These are phyloP conservation scores for Fusarium chuoi DNA, from an alignment of 2,329 filamentous ascomycete species.

Conservation along the genomic window DNA sequence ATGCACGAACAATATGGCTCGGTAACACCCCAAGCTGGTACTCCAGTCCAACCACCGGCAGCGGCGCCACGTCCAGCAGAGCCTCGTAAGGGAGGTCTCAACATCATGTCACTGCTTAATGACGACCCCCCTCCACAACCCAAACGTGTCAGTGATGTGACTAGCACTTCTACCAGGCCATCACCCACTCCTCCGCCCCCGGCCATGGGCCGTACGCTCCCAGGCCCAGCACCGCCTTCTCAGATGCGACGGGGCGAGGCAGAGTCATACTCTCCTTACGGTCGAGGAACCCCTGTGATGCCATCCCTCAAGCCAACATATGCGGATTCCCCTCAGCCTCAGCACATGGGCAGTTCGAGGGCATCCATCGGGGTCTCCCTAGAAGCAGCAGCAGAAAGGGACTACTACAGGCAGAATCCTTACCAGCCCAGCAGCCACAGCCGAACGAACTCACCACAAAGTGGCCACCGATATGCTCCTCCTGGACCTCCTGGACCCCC, in stretches of 20 bases:
- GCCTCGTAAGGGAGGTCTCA: constrained; percentile 69
- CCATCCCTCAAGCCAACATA: constrained; percentile 65
- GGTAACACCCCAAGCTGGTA: constrained; percentile 42
- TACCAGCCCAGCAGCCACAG: constrained; percentile 51
- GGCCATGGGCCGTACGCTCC: constrained; percentile 54
- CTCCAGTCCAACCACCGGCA: constrained; percentile 49
- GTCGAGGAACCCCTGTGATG: constrained; percentile 58
- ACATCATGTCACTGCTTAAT: constrained; percentile 71
- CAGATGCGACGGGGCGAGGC: constrained; percentile 59
- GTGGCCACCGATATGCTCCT: constrained; percentile 58
- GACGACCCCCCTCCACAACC: constrained; percentile 64
- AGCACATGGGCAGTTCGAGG: constrained; percentile 59
- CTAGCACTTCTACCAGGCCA: constrained; percentile 51
- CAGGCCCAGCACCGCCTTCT: constrained; percentile 52
- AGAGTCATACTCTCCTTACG: constrained; percentile 61
- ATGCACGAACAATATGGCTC: constrained; percentile 47
- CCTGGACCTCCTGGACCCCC: constrained; percentile 52
- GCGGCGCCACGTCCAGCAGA: constrained; percentile 57
- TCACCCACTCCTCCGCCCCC: constrained; percentile 63
- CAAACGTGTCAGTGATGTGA: constrained; percentile 64
- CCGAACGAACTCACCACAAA: constrained; percentile 59
- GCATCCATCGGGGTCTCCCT: constrained; percentile 54
- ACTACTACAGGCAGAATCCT: constrained; percentile 59
- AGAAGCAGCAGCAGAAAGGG: constrained; percentile 53
- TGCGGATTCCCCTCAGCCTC: constrained; percentile 61